Base-by-base conservation (phyloP, 768 basidiomycete species). In the Russula dissimulans region DNA sequence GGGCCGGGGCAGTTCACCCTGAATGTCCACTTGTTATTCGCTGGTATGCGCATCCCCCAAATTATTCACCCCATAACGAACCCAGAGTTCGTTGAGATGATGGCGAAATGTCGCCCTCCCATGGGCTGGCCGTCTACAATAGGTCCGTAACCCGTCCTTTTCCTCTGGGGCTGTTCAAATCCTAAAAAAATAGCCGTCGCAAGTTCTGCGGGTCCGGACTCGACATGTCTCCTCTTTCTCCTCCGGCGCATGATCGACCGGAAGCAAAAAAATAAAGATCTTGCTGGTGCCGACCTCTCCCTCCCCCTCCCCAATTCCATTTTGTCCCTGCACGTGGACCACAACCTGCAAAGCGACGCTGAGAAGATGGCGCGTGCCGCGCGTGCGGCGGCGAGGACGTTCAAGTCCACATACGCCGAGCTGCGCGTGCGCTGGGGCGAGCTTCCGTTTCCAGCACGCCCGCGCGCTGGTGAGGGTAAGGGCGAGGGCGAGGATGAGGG, bases 161-260 rank as follows among this genome's bases (percentile, higher is more conserved):
- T 43, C 32, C n/a, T 43, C 11, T 38, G n/a, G 18, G 50, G 50
- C 42, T 34, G 26, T 48, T 18, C 17, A 31, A 34, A 32, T 6
- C 5, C 34, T 29, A 17, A 44, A 26, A 14, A 34, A 48, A 26
- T 56, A 89, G 91, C 80, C 39, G 79, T 91, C 46, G 89, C 86
- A 22, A 85, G 84, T 69, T 92, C 91, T 11, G 91, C 87, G 7
- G 91, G 91, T 2, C 81, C 89, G 10, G 91, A 93, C 70, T 93
- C 91, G 3, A 83, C 85, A 0, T 89, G 87, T 69, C 76, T 93
- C 5, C 75, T 91, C 15, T 89, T 83, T 66, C 79, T 92, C 14
- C 72, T 91, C 41, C 68, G 81, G 32, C 62, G 60, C 54, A 47
- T 61, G 41, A 26, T 66, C 70, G 32, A 54, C 31, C 34, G 3